These are phyloP conservation scores for Venturia pyrina DNA, from an alignment of 2,329 filamentous ascomycete genomes.

Conservation along the genomic window DNA sequence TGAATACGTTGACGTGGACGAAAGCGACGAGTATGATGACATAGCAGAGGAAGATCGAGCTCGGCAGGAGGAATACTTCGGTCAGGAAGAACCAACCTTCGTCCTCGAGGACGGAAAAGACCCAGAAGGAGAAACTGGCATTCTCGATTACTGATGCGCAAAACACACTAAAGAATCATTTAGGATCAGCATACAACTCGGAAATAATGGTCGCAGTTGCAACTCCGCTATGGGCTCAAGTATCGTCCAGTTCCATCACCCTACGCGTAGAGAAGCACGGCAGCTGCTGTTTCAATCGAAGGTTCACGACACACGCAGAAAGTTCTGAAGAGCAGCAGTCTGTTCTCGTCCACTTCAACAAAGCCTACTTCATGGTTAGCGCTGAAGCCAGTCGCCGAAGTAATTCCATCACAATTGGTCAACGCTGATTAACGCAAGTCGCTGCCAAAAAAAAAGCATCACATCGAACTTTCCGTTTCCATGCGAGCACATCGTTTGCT, in stretches of 20 bases:
- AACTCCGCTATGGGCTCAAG: too few species aligned
- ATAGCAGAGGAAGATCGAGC: constrained; percentile 49
- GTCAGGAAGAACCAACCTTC: constrained; percentile 64
- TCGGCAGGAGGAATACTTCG: constrained; percentile 67
- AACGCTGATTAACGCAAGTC: background rate
- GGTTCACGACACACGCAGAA: too few species aligned
- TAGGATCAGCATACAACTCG: too few species aligned
- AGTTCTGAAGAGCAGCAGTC: too few species aligned
- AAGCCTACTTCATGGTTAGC: too few species aligned
- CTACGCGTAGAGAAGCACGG: too few species aligned
- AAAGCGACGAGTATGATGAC: constrained; percentile 62
- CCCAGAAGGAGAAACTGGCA: constrained; percentile 35
- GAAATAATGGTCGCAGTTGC: too few species aligned
- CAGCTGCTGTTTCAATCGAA: too few species aligned
- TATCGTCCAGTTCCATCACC: too few species aligned
- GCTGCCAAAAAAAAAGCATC: background rate
- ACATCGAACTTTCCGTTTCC: background rate
- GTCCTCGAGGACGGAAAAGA: constrained; percentile 22
- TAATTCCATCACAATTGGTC: background rate
- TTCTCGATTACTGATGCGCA: constrained; percentile 34
- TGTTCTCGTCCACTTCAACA: too few species aligned
- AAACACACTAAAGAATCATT: too few species aligned
- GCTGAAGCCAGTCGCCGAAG: too few species aligned
- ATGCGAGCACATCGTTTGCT: background rate
- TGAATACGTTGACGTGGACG: constrained; percentile 62